Conservation (phyloP, 495 filamentous ascomycete species). For the Penicillium coffeae region DNA sequence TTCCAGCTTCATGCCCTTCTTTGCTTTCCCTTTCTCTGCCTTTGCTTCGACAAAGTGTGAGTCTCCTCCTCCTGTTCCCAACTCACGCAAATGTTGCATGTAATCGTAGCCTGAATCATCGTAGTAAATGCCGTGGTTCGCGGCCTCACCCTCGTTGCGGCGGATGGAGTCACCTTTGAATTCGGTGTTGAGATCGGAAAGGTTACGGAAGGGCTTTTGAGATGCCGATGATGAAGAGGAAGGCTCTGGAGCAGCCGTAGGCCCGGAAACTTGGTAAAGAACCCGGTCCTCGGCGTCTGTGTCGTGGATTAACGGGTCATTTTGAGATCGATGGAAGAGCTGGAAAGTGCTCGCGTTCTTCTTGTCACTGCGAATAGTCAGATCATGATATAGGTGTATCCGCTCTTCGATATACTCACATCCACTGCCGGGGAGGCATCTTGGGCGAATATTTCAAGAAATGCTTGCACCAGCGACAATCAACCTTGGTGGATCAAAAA, state of each 20-base stretch:
- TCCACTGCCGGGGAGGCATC: slow-evolving; percentile 83
- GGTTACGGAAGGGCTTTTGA: slow-evolving; percentile 41
- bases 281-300: slow-evolving; percentile 75
- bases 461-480: background rate
- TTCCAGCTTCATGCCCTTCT: slow-evolving; percentile 73
- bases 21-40: slow-evolving; percentile 50
- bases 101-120: slow-evolving; percentile 94
- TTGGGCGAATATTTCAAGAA: slow-evolving; percentile 14
- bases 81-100: slow-evolving; percentile 97
- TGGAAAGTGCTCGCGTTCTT: slow-evolving; percentile 87
- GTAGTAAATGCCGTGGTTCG: slow-evolving; percentile 85
- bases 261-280: slow-evolving; percentile 51
- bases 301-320: slow-evolving; percentile 94
- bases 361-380: slow-evolving; percentile 66
- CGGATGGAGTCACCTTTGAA: slow-evolving; percentile 66
- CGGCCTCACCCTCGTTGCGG: slow-evolving; percentile 92
- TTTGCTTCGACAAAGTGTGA: slow-evolving; percentile 76
- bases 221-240: slow-evolving; percentile 26
- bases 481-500: slow-evolving; percentile 17
- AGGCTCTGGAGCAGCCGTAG: slow-evolving; percentile 20
- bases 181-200: slow-evolving; percentile 72
- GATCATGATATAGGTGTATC: background rate
- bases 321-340: slow-evolving; percentile 92
- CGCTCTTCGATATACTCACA: slow-evolving; percentile 53
- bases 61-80: slow-evolving; percentile 57